Conservation (phyloP, 2,329 filamentous ascomycete species). For the Colletotrichum spaethianum region DNA sequence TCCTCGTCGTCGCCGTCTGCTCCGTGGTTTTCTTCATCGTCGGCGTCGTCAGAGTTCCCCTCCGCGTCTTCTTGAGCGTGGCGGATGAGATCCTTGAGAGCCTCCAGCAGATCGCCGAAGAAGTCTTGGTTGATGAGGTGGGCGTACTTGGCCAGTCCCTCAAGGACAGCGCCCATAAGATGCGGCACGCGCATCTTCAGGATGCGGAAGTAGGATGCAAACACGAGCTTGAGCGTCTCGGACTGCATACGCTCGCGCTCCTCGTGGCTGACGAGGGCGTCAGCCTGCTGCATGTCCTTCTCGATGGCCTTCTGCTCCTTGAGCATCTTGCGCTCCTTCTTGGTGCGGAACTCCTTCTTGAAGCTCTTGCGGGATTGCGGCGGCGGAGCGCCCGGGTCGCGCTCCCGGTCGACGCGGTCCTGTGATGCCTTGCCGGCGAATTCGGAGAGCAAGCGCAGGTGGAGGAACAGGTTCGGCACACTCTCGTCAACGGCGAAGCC, state of each 20-base stretch:
- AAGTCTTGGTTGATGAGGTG: constrained; percentile 99
- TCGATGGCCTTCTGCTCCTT: constrained; percentile 91
- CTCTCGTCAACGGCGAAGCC: constrained; percentile 88
- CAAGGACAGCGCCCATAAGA: constrained; percentile 96
- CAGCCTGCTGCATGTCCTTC: constrained; percentile 93
- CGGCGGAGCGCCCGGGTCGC: constrained; percentile 44
- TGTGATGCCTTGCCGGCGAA: constrained; percentile 88
- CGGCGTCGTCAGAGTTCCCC: constrained; percentile 55
- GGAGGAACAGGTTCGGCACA: constrained; percentile 91
- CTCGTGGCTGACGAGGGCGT: constrained; percentile 91
- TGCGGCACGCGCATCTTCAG: constrained; percentile 85
- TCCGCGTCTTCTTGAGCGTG: constrained; percentile 74
- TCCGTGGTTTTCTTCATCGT: constrained; percentile 55
- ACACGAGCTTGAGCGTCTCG: constrained; percentile 96
- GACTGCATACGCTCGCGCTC: constrained; percentile 94
- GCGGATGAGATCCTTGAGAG: constrained; percentile 90
- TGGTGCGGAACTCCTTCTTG: constrained; percentile 90
- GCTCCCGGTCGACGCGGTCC: constrained; percentile 76
- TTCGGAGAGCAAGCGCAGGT: constrained; percentile 88
- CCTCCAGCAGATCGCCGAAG: constrained; percentile 96
- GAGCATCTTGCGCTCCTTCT: constrained; percentile 84
- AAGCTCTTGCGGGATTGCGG: constrained; percentile 74
- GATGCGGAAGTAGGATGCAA: constrained; percentile 94
- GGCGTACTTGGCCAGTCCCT: constrained; percentile 92
- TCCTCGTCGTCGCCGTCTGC: constrained; percentile 58